These are phyloP conservation scores for Cercophora sp. DNA, from an alignment of 495 filamentous ascomycete genomes.

Conservation along the genomic window DNA sequence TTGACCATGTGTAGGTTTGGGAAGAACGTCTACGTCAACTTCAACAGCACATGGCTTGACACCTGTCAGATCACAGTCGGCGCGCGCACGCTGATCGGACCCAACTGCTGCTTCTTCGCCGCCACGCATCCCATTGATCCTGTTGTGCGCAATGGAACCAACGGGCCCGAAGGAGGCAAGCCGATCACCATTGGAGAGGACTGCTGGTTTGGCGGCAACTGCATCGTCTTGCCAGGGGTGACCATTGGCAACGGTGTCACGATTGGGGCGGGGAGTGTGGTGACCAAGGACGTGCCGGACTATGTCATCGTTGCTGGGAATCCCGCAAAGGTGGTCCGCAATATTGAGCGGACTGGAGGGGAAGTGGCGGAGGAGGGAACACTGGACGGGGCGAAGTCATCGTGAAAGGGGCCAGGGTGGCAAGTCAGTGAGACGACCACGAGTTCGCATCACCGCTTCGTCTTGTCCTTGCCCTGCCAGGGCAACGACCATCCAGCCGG, in stretches of 20 bases:
- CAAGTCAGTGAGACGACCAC: not conserved
- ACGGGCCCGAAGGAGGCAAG: constrained; percentile 71
- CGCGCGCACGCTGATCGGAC: constrained; percentile 72
- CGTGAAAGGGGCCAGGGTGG: not conserved
- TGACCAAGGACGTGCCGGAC: constrained; percentile 73
- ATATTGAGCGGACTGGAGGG: constrained; percentile 35
- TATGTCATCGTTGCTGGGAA: constrained; percentile 65
- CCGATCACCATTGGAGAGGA: constrained; percentile 80
- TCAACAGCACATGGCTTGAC: constrained; percentile 71
- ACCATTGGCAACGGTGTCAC: constrained; percentile 69
- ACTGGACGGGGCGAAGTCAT: not conserved
- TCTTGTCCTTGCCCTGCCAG: constrained; percentile 8
- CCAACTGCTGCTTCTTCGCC: constrained; percentile 69
- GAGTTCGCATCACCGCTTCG: not conserved
- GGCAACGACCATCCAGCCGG: constrained; percentile 7
- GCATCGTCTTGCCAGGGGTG: constrained; percentile 71
- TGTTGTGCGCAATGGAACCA: constrained; percentile 63
- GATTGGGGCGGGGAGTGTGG: constrained; percentile 83
- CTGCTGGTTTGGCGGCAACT: constrained; percentile 84
- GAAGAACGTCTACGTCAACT: constrained; percentile 70
- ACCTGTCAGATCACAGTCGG: constrained; percentile 75
- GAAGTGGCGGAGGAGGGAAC: not conserved
- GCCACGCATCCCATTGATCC: constrained; percentile 78
- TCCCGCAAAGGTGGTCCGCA: constrained; percentile 58
- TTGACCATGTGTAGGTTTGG: constrained; percentile 42